Evolutionary conservation across 164 flowering plant genomes (phyloP).

Genomic region (Dillenia turbinata): DNA sequence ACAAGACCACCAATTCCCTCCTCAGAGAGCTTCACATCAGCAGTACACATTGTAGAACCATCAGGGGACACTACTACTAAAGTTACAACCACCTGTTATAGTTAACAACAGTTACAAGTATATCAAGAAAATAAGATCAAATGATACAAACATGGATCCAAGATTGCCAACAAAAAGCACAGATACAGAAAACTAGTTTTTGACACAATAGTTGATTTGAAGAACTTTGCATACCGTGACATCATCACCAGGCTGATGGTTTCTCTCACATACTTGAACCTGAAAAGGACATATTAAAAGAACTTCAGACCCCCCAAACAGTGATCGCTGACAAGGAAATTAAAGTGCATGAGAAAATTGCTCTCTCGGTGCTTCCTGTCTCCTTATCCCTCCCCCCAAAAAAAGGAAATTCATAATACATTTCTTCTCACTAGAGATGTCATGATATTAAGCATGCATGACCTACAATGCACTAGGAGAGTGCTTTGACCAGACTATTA

Average conservation of each 20-base stretch:
- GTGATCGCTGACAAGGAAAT: neutral
- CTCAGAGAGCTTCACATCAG: constrained; percentile 74
- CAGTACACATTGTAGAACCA: constrained; percentile 79
- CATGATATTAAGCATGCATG: too few relatives aligned
- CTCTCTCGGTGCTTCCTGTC: neutral
- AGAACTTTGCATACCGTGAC: constrained; percentile 48
- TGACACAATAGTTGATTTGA: neutral
- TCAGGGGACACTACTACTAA: constrained; percentile 67
- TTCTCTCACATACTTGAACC: constrained; percentile 93
- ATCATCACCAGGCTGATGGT: constrained; percentile 84
- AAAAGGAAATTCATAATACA: neutral
- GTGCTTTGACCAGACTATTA: too few relatives aligned
- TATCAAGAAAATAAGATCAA: neutral
- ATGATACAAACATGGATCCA: neutral
- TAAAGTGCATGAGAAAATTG: neutral
- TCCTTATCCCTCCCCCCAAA: neutral
- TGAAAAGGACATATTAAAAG: constrained; percentile 19
- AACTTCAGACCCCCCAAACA: neutral
- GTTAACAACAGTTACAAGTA: neutral
- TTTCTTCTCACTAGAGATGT: too few relatives aligned
- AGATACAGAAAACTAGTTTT: neutral
- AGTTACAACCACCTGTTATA: constrained; percentile 60
- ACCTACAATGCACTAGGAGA: too few relatives aligned
- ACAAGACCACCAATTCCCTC: constrained; percentile 85
- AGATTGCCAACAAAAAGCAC: neutral